A percentile compares a stretch with the other conserved stretches of the same genome.
Evolutionary conservation across 768 basidiomycete genomes (phyloP).

Genomic region (Clavaria fumosa): DNA sequence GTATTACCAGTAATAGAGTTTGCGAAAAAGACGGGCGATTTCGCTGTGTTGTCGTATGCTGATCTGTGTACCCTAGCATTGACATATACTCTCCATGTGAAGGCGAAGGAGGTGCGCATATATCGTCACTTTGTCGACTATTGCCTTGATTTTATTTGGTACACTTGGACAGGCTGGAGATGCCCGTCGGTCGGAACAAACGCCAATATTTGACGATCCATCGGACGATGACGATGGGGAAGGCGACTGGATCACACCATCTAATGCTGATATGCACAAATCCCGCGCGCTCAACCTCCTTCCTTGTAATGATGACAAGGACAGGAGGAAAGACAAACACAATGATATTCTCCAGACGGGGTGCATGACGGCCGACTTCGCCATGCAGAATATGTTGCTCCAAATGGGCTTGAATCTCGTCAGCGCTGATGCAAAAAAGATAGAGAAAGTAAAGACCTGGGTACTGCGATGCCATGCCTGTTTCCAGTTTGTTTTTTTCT

Average conservation of each 20-base stretch:
- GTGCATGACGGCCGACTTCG: constrained; percentile 98
- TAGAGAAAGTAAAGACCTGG: constrained; percentile 88
- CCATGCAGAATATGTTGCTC: constrained; percentile 94
- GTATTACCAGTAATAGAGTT: constrained; percentile 59
- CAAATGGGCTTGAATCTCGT: constrained; percentile 90
- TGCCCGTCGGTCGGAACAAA: too few relatives aligned
- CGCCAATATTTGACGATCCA: constrained; percentile 55
- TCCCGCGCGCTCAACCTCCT: constrained; percentile 75
- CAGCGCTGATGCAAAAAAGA: constrained; percentile 78
- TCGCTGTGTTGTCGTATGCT: constrained; percentile 76
- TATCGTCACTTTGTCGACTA: too few relatives aligned
- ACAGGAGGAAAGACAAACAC: constrained; percentile 22
- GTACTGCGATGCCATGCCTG: constrained; percentile 95
- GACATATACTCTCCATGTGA: constrained; percentile 61
- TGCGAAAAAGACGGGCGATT: constrained; percentile 95
- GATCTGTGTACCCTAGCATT: constrained; percentile 87
- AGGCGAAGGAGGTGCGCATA: constrained; percentile 24
- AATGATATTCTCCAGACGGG: constrained; percentile 44
- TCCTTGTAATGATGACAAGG: constrained; percentile 32
- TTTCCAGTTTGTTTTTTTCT: constrained; percentile 70
- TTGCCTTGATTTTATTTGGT: too few relatives aligned
- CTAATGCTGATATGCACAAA: constrained; percentile 75
- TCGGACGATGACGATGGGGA: constrained; percentile 69
- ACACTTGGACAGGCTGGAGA: too few relatives aligned
- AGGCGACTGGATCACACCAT: constrained; percentile 95